Conservation (phyloP, 805 yeast species). For the Kuraishia cidri region DNA sequence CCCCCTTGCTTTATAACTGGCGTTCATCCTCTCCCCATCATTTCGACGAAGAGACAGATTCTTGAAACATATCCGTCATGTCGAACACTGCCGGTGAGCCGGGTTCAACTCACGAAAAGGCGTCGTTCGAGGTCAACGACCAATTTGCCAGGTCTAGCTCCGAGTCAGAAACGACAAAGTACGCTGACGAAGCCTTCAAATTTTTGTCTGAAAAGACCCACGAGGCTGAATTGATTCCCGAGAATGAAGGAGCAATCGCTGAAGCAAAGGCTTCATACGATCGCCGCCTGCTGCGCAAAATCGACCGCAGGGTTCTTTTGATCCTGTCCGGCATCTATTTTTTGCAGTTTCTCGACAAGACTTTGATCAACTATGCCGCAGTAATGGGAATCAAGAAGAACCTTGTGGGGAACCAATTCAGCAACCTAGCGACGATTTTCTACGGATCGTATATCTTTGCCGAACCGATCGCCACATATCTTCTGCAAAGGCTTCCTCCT, state of each 20-base stretch:
- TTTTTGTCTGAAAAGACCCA: background rate
- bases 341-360: constrained; percentile 34
- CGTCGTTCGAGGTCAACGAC: too few relatives aligned
- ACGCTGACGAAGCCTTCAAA: constrained; percentile 2
- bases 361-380: constrained; percentile 51
- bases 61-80: too few relatives aligned
- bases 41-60: too few relatives aligned
- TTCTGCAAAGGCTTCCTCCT: constrained; percentile 42
- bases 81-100: too few relatives aligned
- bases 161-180: too few relatives aligned
- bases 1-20: too few relatives aligned
- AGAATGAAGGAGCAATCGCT: too few relatives aligned
- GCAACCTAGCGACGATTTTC: constrained; percentile 15
- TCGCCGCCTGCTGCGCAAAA: background rate
- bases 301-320: constrained; percentile 1
- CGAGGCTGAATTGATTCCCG: too few relatives aligned
- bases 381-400: constrained; percentile 53
- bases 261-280: background rate
- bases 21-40: too few relatives aligned
- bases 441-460: constrained; percentile 37
- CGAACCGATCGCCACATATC: constrained; percentile 31
- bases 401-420: constrained; percentile 5
- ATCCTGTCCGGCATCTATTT: constrained; percentile 1
- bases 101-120: too few relatives aligned
- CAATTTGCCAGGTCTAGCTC: too few relatives aligned